These are phyloP conservation scores for Psilocybe cyanescens DNA, from an alignment of 768 basidiomycete species.

Conservation along the genomic window DNA sequence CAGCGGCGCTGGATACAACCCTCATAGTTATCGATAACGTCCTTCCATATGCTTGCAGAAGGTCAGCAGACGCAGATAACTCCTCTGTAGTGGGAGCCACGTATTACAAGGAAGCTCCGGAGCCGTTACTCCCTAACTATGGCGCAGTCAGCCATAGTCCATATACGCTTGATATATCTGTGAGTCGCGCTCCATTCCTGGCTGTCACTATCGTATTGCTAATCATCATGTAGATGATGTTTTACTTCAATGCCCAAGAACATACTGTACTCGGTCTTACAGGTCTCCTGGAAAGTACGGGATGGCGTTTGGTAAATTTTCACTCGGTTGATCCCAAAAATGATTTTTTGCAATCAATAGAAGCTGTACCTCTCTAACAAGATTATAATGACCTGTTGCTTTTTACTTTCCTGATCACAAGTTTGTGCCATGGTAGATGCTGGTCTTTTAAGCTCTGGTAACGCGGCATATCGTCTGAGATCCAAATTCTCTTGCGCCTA, in stretches of 20 bases:
- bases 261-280: neutral
- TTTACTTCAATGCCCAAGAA: constrained; percentile 1
- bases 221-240: neutral
- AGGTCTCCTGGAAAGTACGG: neutral
- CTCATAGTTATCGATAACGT: neutral
- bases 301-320: neutral
- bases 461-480: too few species aligned
- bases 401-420: neutral
- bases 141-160: neutral
- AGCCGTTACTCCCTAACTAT: neutral
- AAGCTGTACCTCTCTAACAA: constrained; percentile 31
- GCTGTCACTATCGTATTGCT: neutral
- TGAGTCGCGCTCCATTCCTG: neutral
- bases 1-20: neutral
- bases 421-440: too few species aligned
- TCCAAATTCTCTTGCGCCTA: too few species aligned
- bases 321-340: neutral
- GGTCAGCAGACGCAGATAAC: neutral
- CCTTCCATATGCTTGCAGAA: neutral
- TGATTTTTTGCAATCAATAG: neutral
- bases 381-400: constrained; percentile 4
- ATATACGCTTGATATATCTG: constrained; percentile 2
- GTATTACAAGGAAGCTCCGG: neutral
- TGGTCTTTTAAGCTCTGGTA: too few species aligned
- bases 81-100: neutral